Base-by-base conservation (phyloP, 441 rosid genomes). In the Gossypium lobatum region DNA sequence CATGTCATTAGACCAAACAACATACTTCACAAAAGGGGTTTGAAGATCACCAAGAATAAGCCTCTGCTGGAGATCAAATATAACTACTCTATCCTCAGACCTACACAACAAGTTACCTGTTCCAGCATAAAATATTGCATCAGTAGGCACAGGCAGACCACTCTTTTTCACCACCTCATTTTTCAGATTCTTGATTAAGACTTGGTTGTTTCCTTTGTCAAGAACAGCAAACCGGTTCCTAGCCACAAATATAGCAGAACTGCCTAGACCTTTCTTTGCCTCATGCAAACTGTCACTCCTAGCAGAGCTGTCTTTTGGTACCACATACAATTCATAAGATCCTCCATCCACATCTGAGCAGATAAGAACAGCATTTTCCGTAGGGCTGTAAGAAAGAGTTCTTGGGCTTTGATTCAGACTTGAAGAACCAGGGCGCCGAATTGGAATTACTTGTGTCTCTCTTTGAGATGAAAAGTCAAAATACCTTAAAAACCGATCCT, bases 261-360 rank as follows among this genome's bases (percentile, higher is more conserved):
- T 87, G 37, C 96, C 96, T 45, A 78, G 61, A 23, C 94, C 97
- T 73, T 89, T 88, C 88, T 88, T 93, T 76, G 98, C 93, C 63
- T 90, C 97, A 74, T 80, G 93, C 72, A 87, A 86, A 64, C 80
- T 80, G 54, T 91, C 97, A 76, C 89, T 84, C 77, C 93, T 84
- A 72, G 87, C 85, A 74, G 84, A 75, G 76, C 85, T 85, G 67
- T 91, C 98, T 80, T 88, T 90, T 2, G 91, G 94, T 73, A 88
- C 84, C 71, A 86, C 78, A 81, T 87, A 90, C 85, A 93, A 73
- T 84, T 93, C 98, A 55, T 93, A 91, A 73, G 96, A 85, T 70
- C 97, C 98, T 13, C 97, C 98, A 82, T 93, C 93, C 57, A 83
- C 84, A 81, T 93, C 98, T 58, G 95, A 90, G 79, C 90, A 89